Percentiles rank a stretch among this genome's conserved stretches.
Evolutionary conservation across 2,329 filamentous ascomycete species (phyloP).

Genomic region (Penicillium sp.): DNA sequence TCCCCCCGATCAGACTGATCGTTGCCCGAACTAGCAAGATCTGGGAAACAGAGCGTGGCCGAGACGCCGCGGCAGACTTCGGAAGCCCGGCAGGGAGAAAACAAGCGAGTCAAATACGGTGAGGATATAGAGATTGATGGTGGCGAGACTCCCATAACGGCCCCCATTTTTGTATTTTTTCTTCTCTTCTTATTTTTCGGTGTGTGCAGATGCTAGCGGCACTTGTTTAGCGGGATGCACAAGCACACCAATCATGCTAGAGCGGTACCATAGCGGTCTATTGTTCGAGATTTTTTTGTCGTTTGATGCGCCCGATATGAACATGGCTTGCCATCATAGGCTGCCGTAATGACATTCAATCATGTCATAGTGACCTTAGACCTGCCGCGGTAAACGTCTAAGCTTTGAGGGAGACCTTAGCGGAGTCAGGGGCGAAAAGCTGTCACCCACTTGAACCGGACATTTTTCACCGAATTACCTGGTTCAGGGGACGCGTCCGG

Average conservation of each 20-base stretch:
- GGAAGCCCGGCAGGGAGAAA: slow-evolving; percentile 21
- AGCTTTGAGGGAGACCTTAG: slow-evolving; percentile 18
- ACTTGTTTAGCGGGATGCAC: not conserved
- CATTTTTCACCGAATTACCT: slow-evolving; percentile 16
- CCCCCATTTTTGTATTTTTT: no score
- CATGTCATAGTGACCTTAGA: no score
- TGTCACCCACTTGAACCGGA: slow-evolving; percentile 8
- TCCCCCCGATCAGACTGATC: slow-evolving; percentile 21
- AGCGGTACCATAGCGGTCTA: slow-evolving; percentile 2
- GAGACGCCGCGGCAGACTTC: slow-evolving; percentile 14
- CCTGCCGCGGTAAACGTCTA: slow-evolving; percentile 5
- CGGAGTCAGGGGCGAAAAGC: slow-evolving; percentile 1
- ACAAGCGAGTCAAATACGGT: slow-evolving; percentile 20
- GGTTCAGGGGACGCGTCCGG: slow-evolving; percentile 5
- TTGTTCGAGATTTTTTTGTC: not conserved
- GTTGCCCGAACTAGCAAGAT: slow-evolving; percentile 17
- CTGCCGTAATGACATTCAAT: not conserved
- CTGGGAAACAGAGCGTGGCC: slow-evolving; percentile 10
- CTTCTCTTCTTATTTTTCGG: no score
- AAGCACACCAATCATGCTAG: slow-evolving; percentile 1
- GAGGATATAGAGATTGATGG: no score
- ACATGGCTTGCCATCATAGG: not conserved
- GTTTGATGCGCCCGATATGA: no score
- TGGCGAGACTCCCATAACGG: no score
- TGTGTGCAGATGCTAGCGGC: not conserved